Evolutionary conservation across 2,329 filamentous ascomycete species (phyloP).

Genomic region (Exophiala sp.): DNA sequence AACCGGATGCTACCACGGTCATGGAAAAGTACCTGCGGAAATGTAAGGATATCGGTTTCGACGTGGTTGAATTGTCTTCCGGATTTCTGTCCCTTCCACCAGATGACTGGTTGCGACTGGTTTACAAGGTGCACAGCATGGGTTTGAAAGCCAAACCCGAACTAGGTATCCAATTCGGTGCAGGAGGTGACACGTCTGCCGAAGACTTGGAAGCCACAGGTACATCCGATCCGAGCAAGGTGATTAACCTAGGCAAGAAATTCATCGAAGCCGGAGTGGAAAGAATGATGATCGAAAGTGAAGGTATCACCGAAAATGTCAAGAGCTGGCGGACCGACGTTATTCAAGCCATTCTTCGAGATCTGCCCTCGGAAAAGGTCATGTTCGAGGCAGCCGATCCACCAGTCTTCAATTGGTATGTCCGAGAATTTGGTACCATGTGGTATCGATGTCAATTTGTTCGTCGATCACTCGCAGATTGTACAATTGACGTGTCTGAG

Average conservation of each 20-base stretch:
- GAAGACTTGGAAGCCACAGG: conserved; percentile 47
- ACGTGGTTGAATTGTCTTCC: conserved; percentile 53
- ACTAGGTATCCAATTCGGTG: conserved; percentile 56
- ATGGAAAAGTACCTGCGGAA: conserved; percentile 53
- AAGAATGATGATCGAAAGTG: conserved; percentile 58
- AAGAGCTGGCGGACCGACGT: conserved; percentile 54
- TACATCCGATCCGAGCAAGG: conserved; percentile 48
- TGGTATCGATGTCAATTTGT: conserved; percentile 55
- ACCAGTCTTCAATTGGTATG: conserved; percentile 55
- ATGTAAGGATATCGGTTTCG: conserved; percentile 53
- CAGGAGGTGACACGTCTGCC: conserved; percentile 52
- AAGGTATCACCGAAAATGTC: conserved; percentile 58
- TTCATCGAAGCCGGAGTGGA: conserved; percentile 54
- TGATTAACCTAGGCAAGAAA: conserved; percentile 48
- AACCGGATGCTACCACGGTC: conserved; percentile 42
- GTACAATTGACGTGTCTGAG: conserved; percentile 53
- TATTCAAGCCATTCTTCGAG: conserved; percentile 51
- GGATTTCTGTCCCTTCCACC: conserved; percentile 54
- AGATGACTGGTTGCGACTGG: conserved; percentile 53
- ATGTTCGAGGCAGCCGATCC: conserved; percentile 60
- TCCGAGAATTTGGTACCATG: conserved; percentile 57
- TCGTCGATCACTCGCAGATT: conserved; percentile 58
- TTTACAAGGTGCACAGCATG: conserved; percentile 47
- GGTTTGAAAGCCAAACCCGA: conserved; percentile 54
- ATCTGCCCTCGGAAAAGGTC: conserved; percentile 50